Conservation (phyloP, 2,329 filamentous ascomycete genomes). For the Alternaria incomplexa region DNA sequence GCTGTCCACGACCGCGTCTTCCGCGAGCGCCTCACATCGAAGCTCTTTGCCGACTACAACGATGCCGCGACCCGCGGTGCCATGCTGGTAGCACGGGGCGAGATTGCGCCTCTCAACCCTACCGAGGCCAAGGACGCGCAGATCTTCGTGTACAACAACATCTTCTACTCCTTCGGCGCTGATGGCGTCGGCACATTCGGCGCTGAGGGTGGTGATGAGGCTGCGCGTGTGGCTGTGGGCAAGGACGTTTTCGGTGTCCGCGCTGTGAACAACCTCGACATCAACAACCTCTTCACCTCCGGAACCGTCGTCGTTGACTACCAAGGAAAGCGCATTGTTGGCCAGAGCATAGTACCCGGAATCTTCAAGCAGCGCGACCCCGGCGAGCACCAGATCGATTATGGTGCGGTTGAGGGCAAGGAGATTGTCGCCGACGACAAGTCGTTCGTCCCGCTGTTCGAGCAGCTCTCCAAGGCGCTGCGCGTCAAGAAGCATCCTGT, state of each 20-base stretch:
- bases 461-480: conserved; percentile 87
- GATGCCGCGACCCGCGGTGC: conserved; percentile 93
- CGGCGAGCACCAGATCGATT: conserved; percentile 98
- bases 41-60: conserved; percentile 97
- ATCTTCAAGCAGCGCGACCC: conserved; percentile 99
- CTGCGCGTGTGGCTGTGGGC: conserved; percentile 90
- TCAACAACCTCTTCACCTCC: conserved; percentile 90
- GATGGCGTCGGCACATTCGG: conserved; percentile 98
- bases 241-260: conserved; percentile 96
- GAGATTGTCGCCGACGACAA: conserved; percentile 92
- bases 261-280: conserved; percentile 95
- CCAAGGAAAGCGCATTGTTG: conserved; percentile 94
- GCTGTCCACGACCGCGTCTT: conserved; percentile 95
- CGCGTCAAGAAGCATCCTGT: conserved; percentile 94
- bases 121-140: conserved; percentile 92
- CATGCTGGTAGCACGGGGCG: conserved; percentile 87
- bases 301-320: conserved; percentile 98
- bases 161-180: conserved; percentile 98
- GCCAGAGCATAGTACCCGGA: conserved; percentile 96
- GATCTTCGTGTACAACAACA: conserved; percentile 99
- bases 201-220: conserved; percentile 94
- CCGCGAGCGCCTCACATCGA: conserved; percentile 89
- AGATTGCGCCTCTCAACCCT: conserved; percentile 92
- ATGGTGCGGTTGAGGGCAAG: conserved; percentile 96
- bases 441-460: conserved; percentile 81